A percentile compares a stretch with the other conserved stretches of the same genome.
Conservation (phyloP, 805 yeast genomes). For the Henningerozyma blattae region DNA sequence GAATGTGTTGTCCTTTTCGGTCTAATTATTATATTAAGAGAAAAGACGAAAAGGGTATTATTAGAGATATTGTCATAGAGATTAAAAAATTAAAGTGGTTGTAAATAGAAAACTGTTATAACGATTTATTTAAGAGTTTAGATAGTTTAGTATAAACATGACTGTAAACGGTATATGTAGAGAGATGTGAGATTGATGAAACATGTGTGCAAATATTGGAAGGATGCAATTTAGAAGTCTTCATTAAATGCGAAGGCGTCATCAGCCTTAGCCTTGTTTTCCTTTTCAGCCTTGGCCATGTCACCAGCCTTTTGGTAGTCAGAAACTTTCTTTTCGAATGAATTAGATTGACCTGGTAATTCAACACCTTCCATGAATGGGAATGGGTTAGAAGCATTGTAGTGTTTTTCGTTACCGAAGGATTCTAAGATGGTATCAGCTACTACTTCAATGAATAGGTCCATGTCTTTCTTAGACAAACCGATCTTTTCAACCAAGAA, state of each 20-base stretch:
- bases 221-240: constrained; percentile 1
- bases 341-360: constrained; percentile 94
- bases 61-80: no score
- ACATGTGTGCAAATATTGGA: no score
- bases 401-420: constrained; percentile 78
- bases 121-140: no score
- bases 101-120: no score
- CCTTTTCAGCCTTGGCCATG: background rate
- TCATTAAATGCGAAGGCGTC: background rate
- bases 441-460: constrained; percentile 91
- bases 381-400: constrained; percentile 84
- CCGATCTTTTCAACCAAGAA: constrained; percentile 84
- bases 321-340: constrained; percentile 34
- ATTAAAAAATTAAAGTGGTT: no score
- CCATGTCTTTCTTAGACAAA: constrained; percentile 83
- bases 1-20: no score
- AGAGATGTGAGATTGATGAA: no score
- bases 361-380: constrained; percentile 98
- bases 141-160: no score
- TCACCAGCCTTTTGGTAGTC: constrained; percentile 1
- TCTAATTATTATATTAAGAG: no score
- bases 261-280: background rate
- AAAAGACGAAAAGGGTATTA: no score
- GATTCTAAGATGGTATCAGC: constrained; percentile 90
- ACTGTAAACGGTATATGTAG: no score